A percentile compares a stretch with the other conserved stretches of the same genome.
Evolutionary conservation across 2,329 filamentous ascomycete genomes (phyloP).

Genomic region (Diaporthe destruens): DNA sequence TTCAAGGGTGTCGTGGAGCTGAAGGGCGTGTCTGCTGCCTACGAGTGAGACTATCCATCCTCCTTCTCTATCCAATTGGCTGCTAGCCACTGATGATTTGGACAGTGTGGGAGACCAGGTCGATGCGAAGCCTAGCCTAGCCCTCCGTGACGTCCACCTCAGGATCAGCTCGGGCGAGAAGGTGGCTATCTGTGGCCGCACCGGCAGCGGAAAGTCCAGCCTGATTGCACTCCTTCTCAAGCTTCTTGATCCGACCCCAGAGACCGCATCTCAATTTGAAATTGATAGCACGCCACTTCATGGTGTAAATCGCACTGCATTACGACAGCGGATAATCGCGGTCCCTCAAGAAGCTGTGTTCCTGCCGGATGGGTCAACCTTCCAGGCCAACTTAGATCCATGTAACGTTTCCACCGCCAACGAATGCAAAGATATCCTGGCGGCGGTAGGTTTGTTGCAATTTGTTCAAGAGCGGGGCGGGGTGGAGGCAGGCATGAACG

Average conservation of each 20-base stretch:
- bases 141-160: conserved; percentile 49
- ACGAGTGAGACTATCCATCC: conserved; percentile 41
- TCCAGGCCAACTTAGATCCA: conserved; percentile 60
- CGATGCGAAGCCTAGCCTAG: conserved; percentile 28
- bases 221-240: conserved; percentile 55
- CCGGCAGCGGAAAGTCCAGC: conserved; percentile 60
- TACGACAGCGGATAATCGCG: conserved; percentile 63
- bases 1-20: conserved; percentile 45
- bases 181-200: conserved; percentile 59
- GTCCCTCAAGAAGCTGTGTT: conserved; percentile 68
- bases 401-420: conserved; percentile 47
- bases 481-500: conserved; percentile 54
- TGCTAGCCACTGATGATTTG: neutral
- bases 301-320: conserved; percentile 54
- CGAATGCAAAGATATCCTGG: conserved; percentile 53
- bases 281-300: conserved; percentile 58
- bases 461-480: conserved; percentile 53
- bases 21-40: conserved; percentile 46
- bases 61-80: neutral
- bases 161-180: conserved; percentile 51
- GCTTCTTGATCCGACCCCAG: conserved; percentile 55
- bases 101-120: neutral
- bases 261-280: conserved; percentile 47
- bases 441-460: conserved; percentile 50
- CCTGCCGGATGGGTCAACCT: conserved; percentile 57